Conservation (phyloP, 73 alveolate genomes). For the Paramecium primaurelia region DNA sequence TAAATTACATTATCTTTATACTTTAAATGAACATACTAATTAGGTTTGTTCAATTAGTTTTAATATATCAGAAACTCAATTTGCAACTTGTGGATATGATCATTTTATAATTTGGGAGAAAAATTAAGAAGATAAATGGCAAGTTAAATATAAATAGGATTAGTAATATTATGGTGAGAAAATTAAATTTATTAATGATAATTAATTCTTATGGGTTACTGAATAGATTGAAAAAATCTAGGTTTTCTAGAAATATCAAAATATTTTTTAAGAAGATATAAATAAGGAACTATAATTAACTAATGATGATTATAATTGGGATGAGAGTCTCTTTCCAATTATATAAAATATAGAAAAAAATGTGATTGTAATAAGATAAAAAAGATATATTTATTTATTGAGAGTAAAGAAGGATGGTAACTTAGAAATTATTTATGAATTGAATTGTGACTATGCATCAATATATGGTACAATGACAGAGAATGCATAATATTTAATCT, state of each 20-base stretch:
- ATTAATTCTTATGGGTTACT: neutral
- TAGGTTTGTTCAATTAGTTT: neutral
- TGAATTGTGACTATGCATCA: neutral
- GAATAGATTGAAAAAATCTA: neutral
- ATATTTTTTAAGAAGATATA: neutral
- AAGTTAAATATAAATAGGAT: neutral
- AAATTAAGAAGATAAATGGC: neutral
- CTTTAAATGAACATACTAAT: neutral
- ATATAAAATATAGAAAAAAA: neutral
- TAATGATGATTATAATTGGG: neutral
- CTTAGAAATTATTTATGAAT: neutral
- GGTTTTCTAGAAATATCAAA: neutral
- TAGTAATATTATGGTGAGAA: neutral
- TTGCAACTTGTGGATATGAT: neutral
- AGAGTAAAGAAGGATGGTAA: neutral
- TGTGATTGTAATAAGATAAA: neutral
- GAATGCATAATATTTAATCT: too few relatives aligned
- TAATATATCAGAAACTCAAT: neutral
- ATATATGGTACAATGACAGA: too few relatives aligned
- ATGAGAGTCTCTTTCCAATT: neutral
- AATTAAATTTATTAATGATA: neutral
- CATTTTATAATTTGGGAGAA: neutral
- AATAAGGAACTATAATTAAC: neutral
- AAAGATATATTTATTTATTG: neutral
- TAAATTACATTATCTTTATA: neutral